Evolutionary conservation across 805 yeast species (phyloP), one percentile per base, ranked within the genome.

Genomic region (Teunomyces cretensis): DNA sequence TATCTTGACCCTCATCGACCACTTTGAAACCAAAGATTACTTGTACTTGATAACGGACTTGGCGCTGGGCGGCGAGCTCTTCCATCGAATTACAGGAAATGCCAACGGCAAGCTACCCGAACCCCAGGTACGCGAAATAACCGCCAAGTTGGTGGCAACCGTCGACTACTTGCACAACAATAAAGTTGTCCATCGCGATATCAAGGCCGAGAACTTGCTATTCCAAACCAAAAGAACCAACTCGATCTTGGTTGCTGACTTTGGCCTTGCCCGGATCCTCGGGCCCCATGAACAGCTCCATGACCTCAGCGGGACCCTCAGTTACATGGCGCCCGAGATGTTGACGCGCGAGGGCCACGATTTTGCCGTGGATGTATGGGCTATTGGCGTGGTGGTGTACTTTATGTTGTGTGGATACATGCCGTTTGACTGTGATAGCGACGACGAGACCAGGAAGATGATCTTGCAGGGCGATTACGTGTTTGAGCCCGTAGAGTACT

Each of bases 401-500:
- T 84, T 85, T 54, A 75, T 84, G 75, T 72, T 83, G 12, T 75
- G 85, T 49, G 91, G 91, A 2, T 86, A 84, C 57, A 79, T 85
- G 65, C 92, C 92, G 1, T 85, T 85, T 60, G 91, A 85, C 54
- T 80, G 90, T 50, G 90, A 84, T 42, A 75, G 80, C 5, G 83
- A 83, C 32, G 76, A 74, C 1, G 90, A 85, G 56, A 87, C 89
- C 9, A 72, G 75, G 53, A 75, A 79, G 33, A 86, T 88, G 30
- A 84, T 85, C n/a, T 46, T 57, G 16, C 67, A 59, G 11, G 81
- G 76, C n/a, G 85, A 84, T 47, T 83, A 70, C 55, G 67, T 70
- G 45, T 81, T 80, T 51, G 85, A 81, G 47, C 86, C 87, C n/a
- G 76, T 71, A 4, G 78, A 74, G 50, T 74, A 78, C 56, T 78